A percentile compares a stretch with the other conserved stretches of the same genome.
Evolutionary conservation across 345 rosid genomes (phyloP).

Genomic region (Camelina neglecta): DNA sequence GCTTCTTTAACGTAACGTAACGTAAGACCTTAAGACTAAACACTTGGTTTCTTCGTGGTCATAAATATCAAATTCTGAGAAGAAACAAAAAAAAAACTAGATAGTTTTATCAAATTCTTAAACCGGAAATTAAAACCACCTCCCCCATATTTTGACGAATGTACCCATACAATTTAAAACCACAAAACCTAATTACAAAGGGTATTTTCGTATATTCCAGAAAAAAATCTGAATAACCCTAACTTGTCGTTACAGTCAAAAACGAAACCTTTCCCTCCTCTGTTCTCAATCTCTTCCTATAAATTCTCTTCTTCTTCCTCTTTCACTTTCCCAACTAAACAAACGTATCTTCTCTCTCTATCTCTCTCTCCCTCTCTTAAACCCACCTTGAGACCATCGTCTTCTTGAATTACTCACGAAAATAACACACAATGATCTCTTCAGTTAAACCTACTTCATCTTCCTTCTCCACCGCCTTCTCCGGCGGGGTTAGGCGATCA

Average conservation of each 20-base stretch:
- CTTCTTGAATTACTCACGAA: neutral
- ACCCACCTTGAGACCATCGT: neutral
- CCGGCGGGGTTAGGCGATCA: conserved; percentile 35
- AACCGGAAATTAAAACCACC: neutral
- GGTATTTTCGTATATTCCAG: neutral
- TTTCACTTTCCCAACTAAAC: conserved; percentile 20
- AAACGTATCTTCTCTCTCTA: conserved; percentile 5
- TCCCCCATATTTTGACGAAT: neutral
- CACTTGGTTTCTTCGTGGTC: conserved; percentile 27
- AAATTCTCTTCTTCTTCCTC: conserved; percentile 37
- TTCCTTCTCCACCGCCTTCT: conserved; percentile 37
- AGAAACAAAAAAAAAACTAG: neutral
- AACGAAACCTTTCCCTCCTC: conserved; percentile 39
- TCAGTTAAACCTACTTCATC: conserved; percentile 49
- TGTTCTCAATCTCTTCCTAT: conserved; percentile 33
- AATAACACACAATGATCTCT: conserved; percentile 55
- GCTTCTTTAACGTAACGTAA: conserved; percentile 12
- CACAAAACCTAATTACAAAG: neutral
- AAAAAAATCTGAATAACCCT: neutral
- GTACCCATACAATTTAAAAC: conserved; percentile 3
- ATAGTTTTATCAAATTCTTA: neutral
- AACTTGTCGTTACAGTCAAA: conserved; percentile 32
- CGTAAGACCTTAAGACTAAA: conserved; percentile 23
- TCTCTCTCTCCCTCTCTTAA: neutral
- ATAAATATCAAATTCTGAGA: neutral